A percentile compares a stretch with the other conserved stretches of the same genome.
Conservation (phyloP, 768 basidiomycete species). For the Pisolithus albus region DNA sequence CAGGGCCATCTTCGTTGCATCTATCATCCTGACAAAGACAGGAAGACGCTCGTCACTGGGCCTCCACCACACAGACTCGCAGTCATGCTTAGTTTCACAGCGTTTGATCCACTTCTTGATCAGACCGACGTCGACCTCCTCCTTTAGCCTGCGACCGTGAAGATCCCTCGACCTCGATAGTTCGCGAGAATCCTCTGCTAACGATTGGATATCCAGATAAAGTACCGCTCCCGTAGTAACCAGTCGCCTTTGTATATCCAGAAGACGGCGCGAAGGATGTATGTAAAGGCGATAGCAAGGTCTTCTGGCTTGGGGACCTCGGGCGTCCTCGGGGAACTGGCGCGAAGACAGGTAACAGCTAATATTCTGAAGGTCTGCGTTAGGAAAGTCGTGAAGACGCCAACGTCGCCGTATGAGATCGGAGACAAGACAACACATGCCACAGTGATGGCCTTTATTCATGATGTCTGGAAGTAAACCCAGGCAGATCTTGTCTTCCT, state of each 20-base stretch:
- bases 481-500: neutral
- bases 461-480: conserved; percentile 1
- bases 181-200: conserved; percentile 3
- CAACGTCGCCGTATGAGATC: neutral
- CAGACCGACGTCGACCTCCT: neutral
- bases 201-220: neutral
- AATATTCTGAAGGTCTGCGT: neutral
- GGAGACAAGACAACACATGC: conserved; percentile 2
- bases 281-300: conserved; percentile 1
- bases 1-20: neutral
- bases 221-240: neutral
- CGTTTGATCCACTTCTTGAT: conserved; percentile 5
- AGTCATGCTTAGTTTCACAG: neutral
- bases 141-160: conserved; percentile 3
- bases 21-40: neutral
- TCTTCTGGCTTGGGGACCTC: neutral
- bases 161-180: conserved; percentile 2
- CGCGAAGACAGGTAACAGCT: neutral
- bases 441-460: conserved; percentile 1
- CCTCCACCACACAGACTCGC: conserved; percentile 1
- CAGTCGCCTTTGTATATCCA: neutral
- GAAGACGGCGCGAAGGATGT: neutral
- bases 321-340: neutral
- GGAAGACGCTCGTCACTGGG: neutral
- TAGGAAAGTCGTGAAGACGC: neutral